phyloP scores from a whole-genome alignment of 1,284 basidiomycete species.

The Cerioporus squamosus region DNA sequence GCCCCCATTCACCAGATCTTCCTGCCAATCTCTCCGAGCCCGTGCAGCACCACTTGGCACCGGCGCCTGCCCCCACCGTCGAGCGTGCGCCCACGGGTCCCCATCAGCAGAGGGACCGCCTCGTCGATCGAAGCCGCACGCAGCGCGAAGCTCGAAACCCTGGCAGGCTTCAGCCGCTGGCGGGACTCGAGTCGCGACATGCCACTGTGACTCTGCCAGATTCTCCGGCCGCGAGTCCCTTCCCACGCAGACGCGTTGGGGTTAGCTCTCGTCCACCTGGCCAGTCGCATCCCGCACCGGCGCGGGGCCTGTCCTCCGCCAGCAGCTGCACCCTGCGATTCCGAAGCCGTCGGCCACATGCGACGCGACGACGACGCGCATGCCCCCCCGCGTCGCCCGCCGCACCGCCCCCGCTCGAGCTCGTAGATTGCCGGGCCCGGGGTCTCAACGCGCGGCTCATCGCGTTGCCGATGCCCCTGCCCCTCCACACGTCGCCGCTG shows the following conservation, averaged over 20 bases:
- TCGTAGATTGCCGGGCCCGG: no score
- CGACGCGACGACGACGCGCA: neutral
- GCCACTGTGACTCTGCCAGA: conserved; percentile 9
- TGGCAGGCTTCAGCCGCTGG: neutral
- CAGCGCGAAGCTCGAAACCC: neutral
- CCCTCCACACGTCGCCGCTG: neutral
- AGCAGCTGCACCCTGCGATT: neutral
- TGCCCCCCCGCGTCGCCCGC: no score
- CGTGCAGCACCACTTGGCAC: no score
- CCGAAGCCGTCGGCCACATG: neutral
- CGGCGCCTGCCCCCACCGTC: no score
- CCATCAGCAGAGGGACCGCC: conserved; percentile 3
- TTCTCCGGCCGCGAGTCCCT: conserved; percentile 16
- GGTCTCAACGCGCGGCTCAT: no score
- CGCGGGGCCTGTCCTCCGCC: neutral
- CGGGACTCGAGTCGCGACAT: no score
- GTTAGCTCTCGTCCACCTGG: neutral
- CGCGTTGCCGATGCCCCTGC: neutral
- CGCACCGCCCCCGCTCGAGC: no score
- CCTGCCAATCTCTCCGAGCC: conserved; percentile 18
- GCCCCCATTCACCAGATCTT: conserved; percentile 21
- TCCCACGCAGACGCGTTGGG: conserved; percentile 3
- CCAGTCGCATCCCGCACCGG: neutral
- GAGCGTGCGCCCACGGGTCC: no score
- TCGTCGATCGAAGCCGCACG: neutral